A percentile compares a stretch with the other conserved stretches of the same genome.
Evolutionary conservation across 2,329 filamentous ascomycete species (phyloP).

Genomic region (Fusarium verrucosum): DNA sequence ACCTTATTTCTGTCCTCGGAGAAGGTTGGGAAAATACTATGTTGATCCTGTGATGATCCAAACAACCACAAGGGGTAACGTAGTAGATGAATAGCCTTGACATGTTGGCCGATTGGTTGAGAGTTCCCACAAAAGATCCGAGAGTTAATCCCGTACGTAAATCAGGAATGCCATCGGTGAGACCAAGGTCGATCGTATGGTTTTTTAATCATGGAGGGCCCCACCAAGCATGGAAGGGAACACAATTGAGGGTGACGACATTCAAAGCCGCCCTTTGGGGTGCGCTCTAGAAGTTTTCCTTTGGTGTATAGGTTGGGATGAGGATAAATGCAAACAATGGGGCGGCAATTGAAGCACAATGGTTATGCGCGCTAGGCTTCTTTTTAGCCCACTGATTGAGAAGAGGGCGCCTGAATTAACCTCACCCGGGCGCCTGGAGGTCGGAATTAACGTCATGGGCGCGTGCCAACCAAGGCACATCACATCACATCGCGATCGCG

Average conservation of each 20-base stretch:
- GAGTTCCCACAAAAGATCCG: constrained; percentile 12
- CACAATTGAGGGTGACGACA: constrained; percentile 16
- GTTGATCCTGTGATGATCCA: neutral
- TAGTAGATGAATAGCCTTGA: neutral
- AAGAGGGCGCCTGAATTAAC: constrained; percentile 5
- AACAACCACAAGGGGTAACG: neutral
- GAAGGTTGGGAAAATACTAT: neutral
- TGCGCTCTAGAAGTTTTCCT: neutral
- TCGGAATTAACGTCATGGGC: constrained; percentile 26
- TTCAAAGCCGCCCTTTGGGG: constrained; percentile 5
- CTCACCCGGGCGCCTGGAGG: constrained; percentile 22
- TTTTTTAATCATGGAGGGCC: constrained; percentile 7
- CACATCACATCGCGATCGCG: constrained; percentile 18
- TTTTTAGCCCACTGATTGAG: constrained; percentile 11
- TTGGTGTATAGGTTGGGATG: neutral
- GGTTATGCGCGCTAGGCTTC: constrained; percentile 10
- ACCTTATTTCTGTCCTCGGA: neutral
- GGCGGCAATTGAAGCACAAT: constrained; percentile 1
- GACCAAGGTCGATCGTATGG: constrained; percentile 25
- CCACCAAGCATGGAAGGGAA: constrained; percentile 19
- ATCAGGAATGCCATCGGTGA: constrained; percentile 8
- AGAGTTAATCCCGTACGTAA: constrained; percentile 5
- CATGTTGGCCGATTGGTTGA: constrained; percentile 8
- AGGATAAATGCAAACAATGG: neutral
- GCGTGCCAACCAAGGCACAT: constrained; percentile 21